These are phyloP conservation scores for Plantago ovata DNA, from an alignment of 257 asterid species.

Conservation along the genomic window DNA sequence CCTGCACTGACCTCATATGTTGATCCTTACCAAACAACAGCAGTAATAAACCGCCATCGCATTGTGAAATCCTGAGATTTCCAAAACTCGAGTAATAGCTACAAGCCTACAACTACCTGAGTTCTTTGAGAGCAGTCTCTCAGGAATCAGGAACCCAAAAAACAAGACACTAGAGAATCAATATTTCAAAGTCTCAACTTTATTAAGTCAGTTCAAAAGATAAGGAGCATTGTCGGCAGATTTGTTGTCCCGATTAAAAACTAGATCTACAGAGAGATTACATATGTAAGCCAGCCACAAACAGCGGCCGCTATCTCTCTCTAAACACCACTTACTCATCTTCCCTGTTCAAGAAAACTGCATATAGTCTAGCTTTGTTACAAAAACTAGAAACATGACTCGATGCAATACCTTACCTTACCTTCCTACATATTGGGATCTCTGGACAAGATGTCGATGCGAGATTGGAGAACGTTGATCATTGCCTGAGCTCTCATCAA, in stretches of 20 bases:
- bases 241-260: slow-evolving; percentile 25
- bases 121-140: neutral
- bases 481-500: slow-evolving; percentile 94
- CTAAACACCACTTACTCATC: slow-evolving; percentile 32
- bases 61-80: too few relatives aligned
- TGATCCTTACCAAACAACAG: too few relatives aligned
- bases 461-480: slow-evolving; percentile 85
- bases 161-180: neutral
- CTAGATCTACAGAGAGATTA: slow-evolving; percentile 29
- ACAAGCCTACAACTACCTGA: too few relatives aligned
- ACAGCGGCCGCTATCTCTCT: slow-evolving; percentile 25
- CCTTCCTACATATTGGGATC: slow-evolving; percentile 46
- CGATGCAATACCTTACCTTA: slow-evolving; percentile 11
- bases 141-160: neutral
- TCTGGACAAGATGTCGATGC: slow-evolving; percentile 52
- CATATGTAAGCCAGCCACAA: slow-evolving; percentile 8
- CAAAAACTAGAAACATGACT: slow-evolving; percentile 6
- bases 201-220: slow-evolving; percentile 21
- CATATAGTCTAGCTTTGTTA: neutral
- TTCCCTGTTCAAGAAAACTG: slow-evolving; percentile 22
- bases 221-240: slow-evolving; percentile 32
- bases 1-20: too few relatives aligned
- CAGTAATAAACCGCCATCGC: too few relatives aligned
- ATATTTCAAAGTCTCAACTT: slow-evolving; percentile 26
- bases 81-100: too few relatives aligned